Base-by-base conservation (phyloP, 371 early-diverging fungal genomes). In the Apophysomyces ossiformis region DNA sequence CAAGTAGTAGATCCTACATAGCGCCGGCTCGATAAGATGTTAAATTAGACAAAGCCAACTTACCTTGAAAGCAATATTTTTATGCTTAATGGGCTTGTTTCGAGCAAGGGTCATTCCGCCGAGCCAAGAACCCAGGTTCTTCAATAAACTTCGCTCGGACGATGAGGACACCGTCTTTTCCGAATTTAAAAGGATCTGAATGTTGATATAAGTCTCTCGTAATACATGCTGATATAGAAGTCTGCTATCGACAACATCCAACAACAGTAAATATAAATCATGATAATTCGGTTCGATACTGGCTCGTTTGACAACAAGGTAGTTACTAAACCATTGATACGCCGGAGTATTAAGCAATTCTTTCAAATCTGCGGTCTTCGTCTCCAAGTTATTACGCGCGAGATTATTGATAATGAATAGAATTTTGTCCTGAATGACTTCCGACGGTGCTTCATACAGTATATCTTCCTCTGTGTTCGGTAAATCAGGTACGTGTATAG, bases 351-450 rank as follows among this genome's bases (percentile, higher is more conserved):
- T 75, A 57, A 98, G 74, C 15, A 91, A 73, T 6, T 87, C 88
- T 58, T 84, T 87, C 77, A 98, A 85, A 61, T 97, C 98, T 0
- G 76, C 66, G 4, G 89, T 84, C 74, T 98, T 98, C 13, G 75
- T 72, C 2, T 87, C 91, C n/a, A 98, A 68, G 69, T 98, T 99
- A 66, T 85, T 90, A 41, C 81, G 83, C 35, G 97, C 91, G 16
- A 99, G 78, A 69, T 99, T 99, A 81, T 99, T 99, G 71, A 99
- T 88, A 35, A 94, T 93, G 74, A 99, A 99, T 47, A 96, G 85
- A 39, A 99, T 92, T 80, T 94, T 95, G 71, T 98, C 98, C 73
- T 94, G 92, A 5, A 88, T 83, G 4, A 80, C 81, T 74, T 95
- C 94, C 35, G 79, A 68, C 0, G 98, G 93, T 21, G 86, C 75